These are phyloP conservation scores for Penicillium thymicola DNA, from an alignment of 2,329 filamentous ascomycete species.

Conservation along the genomic window DNA sequence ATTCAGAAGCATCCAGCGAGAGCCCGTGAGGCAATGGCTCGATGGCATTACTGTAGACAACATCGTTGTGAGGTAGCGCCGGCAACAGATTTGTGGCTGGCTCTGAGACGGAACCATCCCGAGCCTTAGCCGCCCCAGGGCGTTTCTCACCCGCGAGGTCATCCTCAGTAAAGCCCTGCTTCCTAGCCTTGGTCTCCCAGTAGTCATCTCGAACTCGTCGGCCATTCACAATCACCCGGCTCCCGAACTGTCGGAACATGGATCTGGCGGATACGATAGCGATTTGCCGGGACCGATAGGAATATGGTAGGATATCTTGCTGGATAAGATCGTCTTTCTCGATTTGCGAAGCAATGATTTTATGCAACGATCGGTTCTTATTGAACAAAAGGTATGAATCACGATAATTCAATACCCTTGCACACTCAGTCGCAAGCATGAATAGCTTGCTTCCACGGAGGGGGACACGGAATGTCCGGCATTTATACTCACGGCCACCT, in stretches of 20 bases:
- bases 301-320: slow-evolving; percentile 94
- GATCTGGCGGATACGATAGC: slow-evolving; percentile 95
- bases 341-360: slow-evolving; percentile 92
- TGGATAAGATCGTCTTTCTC: slow-evolving; percentile 96
- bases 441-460: slow-evolving; percentile 90
- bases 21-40: slow-evolving; percentile 65
- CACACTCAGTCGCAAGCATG: slow-evolving; percentile 98
- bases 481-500: slow-evolving; percentile 83
- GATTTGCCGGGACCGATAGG: slow-evolving; percentile 96
- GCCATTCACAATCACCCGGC: slow-evolving; percentile 84
- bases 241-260: slow-evolving; percentile 98
- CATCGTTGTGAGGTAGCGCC: slow-evolving; percentile 72
- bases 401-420: slow-evolving; percentile 85
- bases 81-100: slow-evolving; percentile 57
- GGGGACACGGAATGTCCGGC: slow-evolving; percentile 88
- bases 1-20: slow-evolving; percentile 63
- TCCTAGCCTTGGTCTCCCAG: slow-evolving; percentile 95
- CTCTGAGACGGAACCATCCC: slow-evolving; percentile 74
- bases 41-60: slow-evolving; percentile 80
- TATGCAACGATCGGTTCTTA: slow-evolving; percentile 94
- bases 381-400: slow-evolving; percentile 99
- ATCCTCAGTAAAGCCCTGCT: slow-evolving; percentile 97
- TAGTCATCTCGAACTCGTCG: slow-evolving; percentile 94
- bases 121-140: slow-evolving; percentile 82
- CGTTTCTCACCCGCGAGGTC: slow-evolving; percentile 94